Evolutionary conservation across 352 stramenopile genomes (phyloP), one percentile per base, ranked within the genome.

Genomic region (Hyaloperonospora brassicae): DNA sequence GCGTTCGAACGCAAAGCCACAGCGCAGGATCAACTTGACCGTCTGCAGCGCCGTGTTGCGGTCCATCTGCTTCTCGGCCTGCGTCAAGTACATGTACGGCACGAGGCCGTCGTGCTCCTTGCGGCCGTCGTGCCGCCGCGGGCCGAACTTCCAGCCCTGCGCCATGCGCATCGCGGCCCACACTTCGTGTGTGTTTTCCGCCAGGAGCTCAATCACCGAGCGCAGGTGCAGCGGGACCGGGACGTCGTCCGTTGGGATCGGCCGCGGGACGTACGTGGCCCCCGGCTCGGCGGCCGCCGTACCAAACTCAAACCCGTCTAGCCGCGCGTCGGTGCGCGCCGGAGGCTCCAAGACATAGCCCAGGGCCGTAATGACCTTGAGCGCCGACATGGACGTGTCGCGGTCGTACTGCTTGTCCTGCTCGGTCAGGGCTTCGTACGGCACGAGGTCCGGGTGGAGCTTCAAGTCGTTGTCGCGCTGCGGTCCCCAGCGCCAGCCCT

Each of bases 21-120:
- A 87, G 50, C 76, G 73, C 50, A 88, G 47, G 31, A 90, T 90
- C 35, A 86, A 45, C 57, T 90, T 90, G 11, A 88, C 73, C 5
- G 79, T 87, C 57, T 90, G 77, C 71, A 90, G 76, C 23, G 78
- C 78, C n/a, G 78, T 91, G 53, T 91, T 89, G 44, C 80, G 73
- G 48, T 91, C 79, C 80, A 91, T 91, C 41, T 88, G 72, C 66
- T 89, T 87, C 51, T 91, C 78, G 0, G 87, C 74, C 40, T 84
- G 75, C 0, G 77, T 87, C 21, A 90, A 51, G 55, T 86, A 88
- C 57, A 88, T 83, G 52, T 90, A 90, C 43, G 77, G 80, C 23
- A 90, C 80, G 5, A 90, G 59, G 14, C 76, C 76, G 31, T 89
- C 85, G 64, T 91, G 80, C 52, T 86, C 72, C 47, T 73, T 73